These are phyloP conservation scores for Annulohypoxylon moriforme DNA, from an alignment of 495 filamentous ascomycete species.

Conservation along the genomic window DNA sequence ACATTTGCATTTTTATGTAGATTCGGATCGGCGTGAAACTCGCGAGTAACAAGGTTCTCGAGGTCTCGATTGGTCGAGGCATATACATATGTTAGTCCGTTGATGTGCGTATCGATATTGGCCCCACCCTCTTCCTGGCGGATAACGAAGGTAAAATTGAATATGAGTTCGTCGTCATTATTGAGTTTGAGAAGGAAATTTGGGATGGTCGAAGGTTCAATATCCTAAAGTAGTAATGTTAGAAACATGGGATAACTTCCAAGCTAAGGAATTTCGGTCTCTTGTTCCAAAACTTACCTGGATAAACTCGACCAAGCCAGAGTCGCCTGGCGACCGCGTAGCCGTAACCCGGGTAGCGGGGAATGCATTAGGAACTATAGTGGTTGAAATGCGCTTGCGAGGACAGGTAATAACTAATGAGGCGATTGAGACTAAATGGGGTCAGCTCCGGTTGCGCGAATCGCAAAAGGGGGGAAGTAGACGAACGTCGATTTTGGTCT, in stretches of 20 bases:
- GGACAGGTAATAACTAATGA: slow-evolving; percentile 82
- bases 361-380: slow-evolving; percentile 87
- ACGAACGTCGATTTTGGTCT: slow-evolving; percentile 87
- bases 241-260: slow-evolving; percentile 21
- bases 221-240: slow-evolving; percentile 69
- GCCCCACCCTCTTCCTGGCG: slow-evolving; percentile 72
- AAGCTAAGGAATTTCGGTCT: slow-evolving; percentile 8
- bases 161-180: slow-evolving; percentile 90
- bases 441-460: slow-evolving; percentile 42
- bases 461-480: slow-evolving; percentile 36
- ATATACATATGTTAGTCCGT: slow-evolving; percentile 91
- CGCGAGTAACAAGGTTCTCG: slow-evolving; percentile 90
- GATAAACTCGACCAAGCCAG: slow-evolving; percentile 84
- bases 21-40: slow-evolving; percentile 97
- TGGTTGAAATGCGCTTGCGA: slow-evolving; percentile 76
- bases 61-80: slow-evolving; percentile 86
- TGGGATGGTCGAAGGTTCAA: slow-evolving; percentile 73
- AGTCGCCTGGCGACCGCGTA: slow-evolving; percentile 78
- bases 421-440: slow-evolving; percentile 79
- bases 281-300: slow-evolving; percentile 69
- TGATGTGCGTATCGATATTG: slow-evolving; percentile 78
- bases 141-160: slow-evolving; percentile 91
- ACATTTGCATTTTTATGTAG: slow-evolving; percentile 97
- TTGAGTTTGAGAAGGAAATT: slow-evolving; percentile 85
- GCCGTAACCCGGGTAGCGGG: slow-evolving; percentile 84